These are phyloP conservation scores for Cephalotrichum gorgonifer DNA, from an alignment of 2,329 filamentous ascomycete species.

Conservation along the genomic window DNA sequence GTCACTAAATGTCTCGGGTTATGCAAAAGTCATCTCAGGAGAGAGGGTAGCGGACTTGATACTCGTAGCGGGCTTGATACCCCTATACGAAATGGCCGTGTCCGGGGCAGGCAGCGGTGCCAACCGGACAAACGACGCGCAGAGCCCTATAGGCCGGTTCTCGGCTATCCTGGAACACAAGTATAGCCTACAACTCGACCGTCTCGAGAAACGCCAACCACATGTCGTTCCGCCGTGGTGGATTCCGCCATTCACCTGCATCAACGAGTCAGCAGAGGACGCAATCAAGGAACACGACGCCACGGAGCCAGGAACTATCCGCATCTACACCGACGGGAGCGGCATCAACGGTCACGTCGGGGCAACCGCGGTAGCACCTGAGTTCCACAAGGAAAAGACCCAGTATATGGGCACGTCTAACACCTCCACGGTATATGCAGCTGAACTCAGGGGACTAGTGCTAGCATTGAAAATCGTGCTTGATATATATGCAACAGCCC, in stretches of 20 bases:
- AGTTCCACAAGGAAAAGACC: constrained; percentile 9
- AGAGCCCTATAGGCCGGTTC: constrained; percentile 7
- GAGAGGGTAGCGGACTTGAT: too few relatives aligned
- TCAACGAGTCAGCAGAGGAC: background rate
- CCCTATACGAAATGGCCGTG: constrained; percentile 7
- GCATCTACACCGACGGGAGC: constrained; percentile 7
- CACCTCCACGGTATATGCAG: constrained; percentile 18
- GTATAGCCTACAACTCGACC: constrained; percentile 5
- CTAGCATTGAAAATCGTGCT: constrained; percentile 15
- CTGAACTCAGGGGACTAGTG: constrained; percentile 15
- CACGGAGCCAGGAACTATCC: constrained; percentile 10
- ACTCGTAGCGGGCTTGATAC: too few relatives aligned
- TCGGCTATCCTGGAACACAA: constrained; percentile 7
- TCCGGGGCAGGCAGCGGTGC: too few relatives aligned
- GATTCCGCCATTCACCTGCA: background rate
- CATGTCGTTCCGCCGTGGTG: constrained; percentile 6
- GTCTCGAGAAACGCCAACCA: constrained; percentile 9
- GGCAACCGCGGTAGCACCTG: constrained; percentile 14
- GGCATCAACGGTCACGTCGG: constrained; percentile 10
- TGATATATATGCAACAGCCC: constrained; percentile 9
- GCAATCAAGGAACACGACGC: constrained; percentile 6
- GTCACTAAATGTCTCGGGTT: too few relatives aligned
- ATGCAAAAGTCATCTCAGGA: too few relatives aligned
- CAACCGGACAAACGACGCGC: background rate
- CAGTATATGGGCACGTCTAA: constrained; percentile 15